Evolutionary conservation across 441 rosid genomes (phyloP), one percentile per base, ranked within the genome.

Genomic region (Pelargonium citronellum): DNA sequence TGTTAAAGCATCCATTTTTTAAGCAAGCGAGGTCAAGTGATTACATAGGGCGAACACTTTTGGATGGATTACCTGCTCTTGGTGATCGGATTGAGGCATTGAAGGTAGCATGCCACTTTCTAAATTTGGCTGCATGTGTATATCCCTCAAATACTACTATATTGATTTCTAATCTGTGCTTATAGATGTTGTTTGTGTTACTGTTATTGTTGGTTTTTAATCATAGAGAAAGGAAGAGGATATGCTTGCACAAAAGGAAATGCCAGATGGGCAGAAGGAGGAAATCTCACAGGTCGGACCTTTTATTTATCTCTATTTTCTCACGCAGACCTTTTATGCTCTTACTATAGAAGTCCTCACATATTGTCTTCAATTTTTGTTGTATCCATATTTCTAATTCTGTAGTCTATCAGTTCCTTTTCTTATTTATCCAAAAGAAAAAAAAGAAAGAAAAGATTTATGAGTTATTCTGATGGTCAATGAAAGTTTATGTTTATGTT

Each of bases 201-300:
- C 1, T 58, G 17, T 22, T 53, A 2, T 55, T 24, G 12, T 60
- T 60, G 34, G 12, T 22, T 37, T 37, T 37, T 37, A 51, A 20
- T 77, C 75, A 70, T 71, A 94, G 97, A 87, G 78, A 77, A 91
- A 91, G 85, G 99, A 91, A 84, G 96, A 91, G 77, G 96, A 94
- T 82, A 89, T 94, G 99, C 94, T 91, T 73, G 97, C 99, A 24
- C 97, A 94, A 80, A 89, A 90, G 92, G 87, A 91, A 88, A 94
- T 94, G 90, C 96, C 89, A n/a, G 99, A 91, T 83, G 90, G 88
- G 67, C 84, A 94, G 79, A 94, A 82, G 82, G 99, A 94, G 79
- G 97, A 94, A 79, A 53, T 94, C 77, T 94, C 99, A 51, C 99
- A 94, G 96, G 97, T 91, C 71, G 55, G 73, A 70, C 24, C n/a